A percentile compares a stretch with the other conserved stretches of the same genome.
Conservation (phyloP, 2,329 filamentous ascomycete species). For the Ambrosiella xylebori region DNA sequence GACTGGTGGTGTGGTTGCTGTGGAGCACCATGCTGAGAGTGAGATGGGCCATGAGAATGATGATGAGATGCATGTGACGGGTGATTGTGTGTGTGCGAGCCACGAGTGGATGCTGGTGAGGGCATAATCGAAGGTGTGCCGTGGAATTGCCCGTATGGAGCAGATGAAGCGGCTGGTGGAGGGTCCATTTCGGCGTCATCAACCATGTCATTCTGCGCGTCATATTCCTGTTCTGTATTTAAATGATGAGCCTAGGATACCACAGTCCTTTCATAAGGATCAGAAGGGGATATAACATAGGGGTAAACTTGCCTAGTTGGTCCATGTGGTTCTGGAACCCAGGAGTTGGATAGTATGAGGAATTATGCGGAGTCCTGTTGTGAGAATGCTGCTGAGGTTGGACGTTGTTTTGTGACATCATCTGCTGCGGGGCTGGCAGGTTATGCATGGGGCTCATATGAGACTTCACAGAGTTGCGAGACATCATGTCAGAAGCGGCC, state of each 20-base stretch:
- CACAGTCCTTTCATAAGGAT: slow-evolving; percentile 35
- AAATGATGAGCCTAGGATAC: slow-evolving; percentile 50
- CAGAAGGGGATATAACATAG: slow-evolving; percentile 35
- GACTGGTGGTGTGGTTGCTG: slow-evolving; percentile 16
- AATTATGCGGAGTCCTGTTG: slow-evolving; percentile 16
- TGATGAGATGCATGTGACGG: slow-evolving; percentile 18
- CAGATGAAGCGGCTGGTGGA: slow-evolving; percentile 29
- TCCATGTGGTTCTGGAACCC: slow-evolving; percentile 84
- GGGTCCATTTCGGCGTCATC: slow-evolving; percentile 58
- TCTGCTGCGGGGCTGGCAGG: slow-evolving; percentile 8
- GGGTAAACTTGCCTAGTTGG: slow-evolving; percentile 73
- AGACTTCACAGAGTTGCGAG: slow-evolving; percentile 19
- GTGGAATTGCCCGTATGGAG: slow-evolving; percentile 39
- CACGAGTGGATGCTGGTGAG: slow-evolving; percentile 32
- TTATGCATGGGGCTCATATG: slow-evolving; percentile 20
- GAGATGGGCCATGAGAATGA: slow-evolving; percentile 20
- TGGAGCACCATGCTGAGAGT: slow-evolving; percentile 18
- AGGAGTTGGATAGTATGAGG: slow-evolving; percentile 61
- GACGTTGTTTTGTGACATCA: slow-evolving; percentile 4
- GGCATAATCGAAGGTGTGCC: slow-evolving; percentile 15
- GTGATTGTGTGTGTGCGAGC: slow-evolving; percentile 17
- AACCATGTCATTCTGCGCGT: slow-evolving; percentile 74
- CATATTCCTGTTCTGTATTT: slow-evolving; percentile 87
- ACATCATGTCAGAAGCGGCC: slow-evolving; percentile 27
- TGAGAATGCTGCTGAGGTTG: slow-evolving; percentile 10